Base-by-base conservation (phyloP, 257 asterid species). In the Petrea volubilis region DNA sequence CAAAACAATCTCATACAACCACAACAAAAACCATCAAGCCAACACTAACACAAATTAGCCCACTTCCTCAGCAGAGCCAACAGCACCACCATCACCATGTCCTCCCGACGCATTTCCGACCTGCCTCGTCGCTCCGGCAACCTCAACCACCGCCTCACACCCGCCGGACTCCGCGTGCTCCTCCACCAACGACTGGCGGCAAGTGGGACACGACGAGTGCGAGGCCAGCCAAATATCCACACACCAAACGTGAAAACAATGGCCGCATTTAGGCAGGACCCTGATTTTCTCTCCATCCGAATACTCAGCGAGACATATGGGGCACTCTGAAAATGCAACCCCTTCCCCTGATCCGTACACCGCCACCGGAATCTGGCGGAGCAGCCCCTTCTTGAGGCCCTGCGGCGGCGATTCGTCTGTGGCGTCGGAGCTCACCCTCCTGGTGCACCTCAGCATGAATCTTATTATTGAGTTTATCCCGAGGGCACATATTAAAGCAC, bases 121-220 rank as follows among this genome's bases (percentile, higher is more conserved):
- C 34, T 40, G 78, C 23, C 71, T 20, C 43, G 9, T 12, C 43
- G 43, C 5, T 55, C 51, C 33, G 33, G 46, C 76, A n/a, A 64
- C 77, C 57, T 71, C 89, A 12, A 34, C 51, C 24, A 33, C 80
- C n/a, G 27, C 53, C 18, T 15, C 24, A 0, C 53, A 33, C 7
- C 50, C 61, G n/a, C 61, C 72, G 34, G 60, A 29, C 9, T 79
- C 81, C 38, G 43, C 36, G 0, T 72, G 21, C 59, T 63, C 77
- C 41, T 82, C 90, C 46, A 55, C 74, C 86, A 85, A 34, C 10
- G 86, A 83, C 18, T 50, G 96, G 47, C 96, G 95, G 65, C 96
- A 90, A 6, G 88, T 86, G 6, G 96, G 96, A 13, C 96, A 90
- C 8, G 96, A 85, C 10, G 95, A 82, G 40, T 88, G 93, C 6